Base-by-base conservation (phyloP, 2,329 filamentous ascomycete genomes). In the Blastomyces gilchristii region DNA sequence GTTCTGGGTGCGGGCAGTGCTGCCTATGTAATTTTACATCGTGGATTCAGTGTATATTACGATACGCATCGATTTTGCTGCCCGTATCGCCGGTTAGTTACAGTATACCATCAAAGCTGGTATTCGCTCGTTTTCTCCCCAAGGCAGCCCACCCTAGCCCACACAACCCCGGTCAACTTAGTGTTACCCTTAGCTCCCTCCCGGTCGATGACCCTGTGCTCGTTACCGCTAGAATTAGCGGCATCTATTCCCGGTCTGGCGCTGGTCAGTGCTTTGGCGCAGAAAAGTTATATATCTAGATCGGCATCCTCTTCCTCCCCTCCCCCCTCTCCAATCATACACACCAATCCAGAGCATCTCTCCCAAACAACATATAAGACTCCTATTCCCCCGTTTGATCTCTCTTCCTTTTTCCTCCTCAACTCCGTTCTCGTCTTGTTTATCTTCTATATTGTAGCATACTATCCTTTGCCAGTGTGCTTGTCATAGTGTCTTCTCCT, bases 291-390 rank as follows among this genome's bases (percentile, higher is more conserved):
- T 58, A 59, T 59, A 59, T 59, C 43, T 59, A 47, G 41, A 59
- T 59, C 57, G 2, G 22, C 41, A 9, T 59, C 41, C 41, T 6
- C 41, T 18, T 14, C 34, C 34, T 31, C 57, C 41, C 7, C 57
- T 25, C 16, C 18, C 57, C 57, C 28, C 57, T 37, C 31, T 61
- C 45, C 58, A 61, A 61, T 52, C 58, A 53, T 37, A 53, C 58
- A 61, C 50, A 41, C 47, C 28, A 61, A 50, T 61, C 45, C 58
- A 61, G 14, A 53, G 12, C 47, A 39, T 31, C 8, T 61, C 11
- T 61, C 25, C 45, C 58, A 50, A 61, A 50, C 1, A 49, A 47
- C 57, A 59, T 59, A 59, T 59, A 59, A 47, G 22, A 4, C 14
- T 59, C 39, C 39, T 34, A 18, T n/a, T 45, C 28, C 41, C 41